Evolutionary conservation across 768 basidiomycete genomes (phyloP).

Genomic region (Tulasnella sp.): DNA sequence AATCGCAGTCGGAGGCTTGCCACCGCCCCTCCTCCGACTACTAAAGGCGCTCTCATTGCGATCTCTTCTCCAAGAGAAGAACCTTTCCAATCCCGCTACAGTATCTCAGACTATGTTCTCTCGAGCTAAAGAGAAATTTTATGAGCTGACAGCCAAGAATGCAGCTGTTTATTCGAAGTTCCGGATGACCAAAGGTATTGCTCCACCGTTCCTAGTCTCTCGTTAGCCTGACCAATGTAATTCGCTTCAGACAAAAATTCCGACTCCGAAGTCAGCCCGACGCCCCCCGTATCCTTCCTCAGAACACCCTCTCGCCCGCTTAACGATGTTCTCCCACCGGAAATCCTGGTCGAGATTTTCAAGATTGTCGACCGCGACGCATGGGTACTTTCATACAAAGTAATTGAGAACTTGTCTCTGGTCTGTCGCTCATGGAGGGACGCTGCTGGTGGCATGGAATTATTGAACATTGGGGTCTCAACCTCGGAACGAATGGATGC

Average conservation of each 20-base stretch:
- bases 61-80: too few species aligned
- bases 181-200: not conserved
- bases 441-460: not conserved
- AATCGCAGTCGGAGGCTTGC: too few species aligned
- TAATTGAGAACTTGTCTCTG: not conserved
- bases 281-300: not conserved
- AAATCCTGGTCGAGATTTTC: not conserved
- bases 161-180: not conserved
- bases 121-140: too few species aligned
- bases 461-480: not conserved
- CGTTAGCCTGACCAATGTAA: not conserved
- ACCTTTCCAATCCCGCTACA: too few species aligned
- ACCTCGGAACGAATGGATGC: not conserved
- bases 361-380: too few species aligned
- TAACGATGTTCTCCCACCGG: not conserved
- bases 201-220: not conserved
- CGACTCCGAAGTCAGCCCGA: not conserved
- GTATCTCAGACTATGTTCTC: too few species aligned
- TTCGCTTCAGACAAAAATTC: not conserved
- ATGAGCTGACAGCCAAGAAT: not conserved
- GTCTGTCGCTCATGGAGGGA: not conserved
- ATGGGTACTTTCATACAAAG: not conserved
- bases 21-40: too few species aligned
- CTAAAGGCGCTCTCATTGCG: too few species aligned
- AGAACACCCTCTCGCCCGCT: not conserved